Conservation (phyloP, 768 basidiomycete species). For the Trichaptum fuscoviolaceum region DNA sequence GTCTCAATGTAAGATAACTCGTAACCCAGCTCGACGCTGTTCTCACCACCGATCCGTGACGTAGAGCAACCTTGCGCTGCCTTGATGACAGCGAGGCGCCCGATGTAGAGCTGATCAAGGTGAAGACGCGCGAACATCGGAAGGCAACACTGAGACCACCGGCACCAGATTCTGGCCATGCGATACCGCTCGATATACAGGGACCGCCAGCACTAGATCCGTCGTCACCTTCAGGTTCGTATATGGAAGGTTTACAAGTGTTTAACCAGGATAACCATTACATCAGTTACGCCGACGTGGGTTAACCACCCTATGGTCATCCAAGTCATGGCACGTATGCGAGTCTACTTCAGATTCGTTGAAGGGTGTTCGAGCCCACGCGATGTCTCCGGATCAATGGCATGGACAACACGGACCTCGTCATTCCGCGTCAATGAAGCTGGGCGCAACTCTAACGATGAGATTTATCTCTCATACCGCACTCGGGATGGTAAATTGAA, state of each 20-base stretch:
- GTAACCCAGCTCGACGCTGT: not conserved
- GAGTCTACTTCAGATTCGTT: not conserved
- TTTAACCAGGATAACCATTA: not conserved
- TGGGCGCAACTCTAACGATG: not conserved
- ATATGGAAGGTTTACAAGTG: too few species aligned
- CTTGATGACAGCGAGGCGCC: not conserved
- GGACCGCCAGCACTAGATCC: too few species aligned
- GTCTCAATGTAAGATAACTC: not conserved
- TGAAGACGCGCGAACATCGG: not conserved
- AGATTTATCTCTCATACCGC: not conserved
- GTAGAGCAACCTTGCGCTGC: not conserved
- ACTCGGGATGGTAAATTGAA: not conserved
- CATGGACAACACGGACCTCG: not conserved
- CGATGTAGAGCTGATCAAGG: not conserved
- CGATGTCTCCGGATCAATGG: not conserved
- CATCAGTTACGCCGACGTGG: not conserved
- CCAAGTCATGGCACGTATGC: not conserved
- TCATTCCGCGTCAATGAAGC: not conserved
- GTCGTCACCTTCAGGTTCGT: too few species aligned
- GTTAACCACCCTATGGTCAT: not conserved
- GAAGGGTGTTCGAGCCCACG: not conserved
- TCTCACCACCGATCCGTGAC: not conserved
- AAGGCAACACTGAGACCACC: not conserved
- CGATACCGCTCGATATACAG: too few species aligned
- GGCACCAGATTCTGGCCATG: too few species aligned